Percentiles rank a stretch among this genome's conserved stretches.
These are phyloP conservation scores for Rhizophora apiculata DNA, from an alignment of 345 rosid species.

Conservation along the genomic window DNA sequence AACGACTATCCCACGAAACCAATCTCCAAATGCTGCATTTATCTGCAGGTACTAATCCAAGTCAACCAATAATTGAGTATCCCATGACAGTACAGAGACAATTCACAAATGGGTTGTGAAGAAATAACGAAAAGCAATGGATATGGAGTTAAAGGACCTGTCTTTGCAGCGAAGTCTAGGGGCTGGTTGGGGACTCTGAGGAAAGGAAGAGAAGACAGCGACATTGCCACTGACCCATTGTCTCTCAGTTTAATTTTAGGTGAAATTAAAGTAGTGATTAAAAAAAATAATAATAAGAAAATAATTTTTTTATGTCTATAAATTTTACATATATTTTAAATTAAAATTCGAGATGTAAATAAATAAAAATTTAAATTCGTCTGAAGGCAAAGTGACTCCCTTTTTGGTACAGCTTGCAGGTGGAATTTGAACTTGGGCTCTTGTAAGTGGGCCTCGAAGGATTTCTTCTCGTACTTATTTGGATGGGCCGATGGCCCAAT, in stretches of 20 bases:
- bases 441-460: neutral
- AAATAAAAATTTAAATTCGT: too few relatives aligned
- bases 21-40: conserved; percentile 25
- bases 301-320: neutral
- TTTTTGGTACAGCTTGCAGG: neutral
- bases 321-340: too few relatives aligned
- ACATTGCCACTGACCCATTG: neutral
- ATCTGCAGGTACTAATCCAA: conserved; percentile 19
- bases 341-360: too few relatives aligned
- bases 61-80: neutral
- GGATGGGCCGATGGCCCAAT: too few relatives aligned
- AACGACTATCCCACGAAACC: conserved; percentile 9
- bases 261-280: too few relatives aligned
- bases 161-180: conserved; percentile 8
- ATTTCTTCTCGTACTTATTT: too few relatives aligned
- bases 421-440: neutral
- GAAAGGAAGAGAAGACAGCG: neutral
- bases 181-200: conserved; percentile 11
- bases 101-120: neutral
- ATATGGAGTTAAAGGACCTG: conserved; percentile 12
- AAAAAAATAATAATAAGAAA: too few relatives aligned
- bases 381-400: too few relatives aligned
- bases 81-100: neutral
- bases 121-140: neutral
- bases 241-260: too few relatives aligned